Percentiles rank a stretch among this genome's conserved stretches.
Evolutionary conservation across 129 eudicot genomes (phyloP).

Genomic region (Saposhnikovia divaricata): DNA sequence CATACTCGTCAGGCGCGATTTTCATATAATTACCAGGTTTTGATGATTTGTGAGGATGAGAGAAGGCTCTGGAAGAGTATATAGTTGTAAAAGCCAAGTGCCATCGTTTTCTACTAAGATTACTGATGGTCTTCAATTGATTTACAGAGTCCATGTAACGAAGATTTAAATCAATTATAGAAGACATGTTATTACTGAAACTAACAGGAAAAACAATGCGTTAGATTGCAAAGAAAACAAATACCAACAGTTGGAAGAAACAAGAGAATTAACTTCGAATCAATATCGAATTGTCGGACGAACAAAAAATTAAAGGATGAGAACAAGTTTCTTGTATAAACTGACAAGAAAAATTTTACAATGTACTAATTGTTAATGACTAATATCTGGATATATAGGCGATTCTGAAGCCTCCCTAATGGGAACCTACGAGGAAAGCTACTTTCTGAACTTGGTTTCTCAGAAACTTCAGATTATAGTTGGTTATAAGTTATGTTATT

Average conservation of each 20-base stretch:
- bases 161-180: background rate
- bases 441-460: too few species aligned
- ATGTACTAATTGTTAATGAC: background rate
- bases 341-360: background rate
- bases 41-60: conserved; percentile 8
- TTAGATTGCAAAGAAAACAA: background rate
- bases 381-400: background rate
- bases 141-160: conserved; percentile 6
- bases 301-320: too few species aligned
- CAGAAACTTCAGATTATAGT: too few species aligned
- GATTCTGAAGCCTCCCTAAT: too few species aligned
- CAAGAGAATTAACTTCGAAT: background rate
- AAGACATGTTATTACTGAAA: background rate
- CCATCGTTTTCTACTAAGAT: conserved; percentile 37
- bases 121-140: background rate
- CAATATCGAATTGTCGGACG: too few species aligned
- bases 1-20: background rate
- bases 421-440: too few species aligned
- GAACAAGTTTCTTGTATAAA: background rate
- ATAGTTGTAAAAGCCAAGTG: conserved; percentile 27
- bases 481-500: too few species aligned
- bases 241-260: background rate
- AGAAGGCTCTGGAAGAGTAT: conserved; percentile 35
- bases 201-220: background rate
- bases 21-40: background rate